A percentile compares a stretch with the other conserved stretches of the same genome.
Evolutionary conservation across 108 stramenopile genomes (phyloP).

Genomic region (Pseudonitzschia multistriata): DNA sequence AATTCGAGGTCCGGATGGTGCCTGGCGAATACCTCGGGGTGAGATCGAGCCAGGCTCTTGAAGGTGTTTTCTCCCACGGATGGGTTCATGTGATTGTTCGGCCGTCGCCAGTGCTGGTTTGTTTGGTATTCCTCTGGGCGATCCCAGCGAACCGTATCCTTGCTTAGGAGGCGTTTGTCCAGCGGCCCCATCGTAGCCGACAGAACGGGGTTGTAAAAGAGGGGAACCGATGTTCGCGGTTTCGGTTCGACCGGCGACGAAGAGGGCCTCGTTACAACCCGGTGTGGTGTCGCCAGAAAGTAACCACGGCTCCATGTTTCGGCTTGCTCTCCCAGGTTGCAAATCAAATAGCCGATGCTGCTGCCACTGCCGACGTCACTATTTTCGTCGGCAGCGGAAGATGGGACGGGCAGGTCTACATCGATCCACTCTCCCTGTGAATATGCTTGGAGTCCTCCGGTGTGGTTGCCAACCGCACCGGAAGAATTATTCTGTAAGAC

Average conservation of each 20-base stretch:
- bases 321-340: slow-evolving; percentile 72
- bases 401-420: slow-evolving; percentile 30
- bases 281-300: slow-evolving; percentile 69
- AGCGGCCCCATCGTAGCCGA: slow-evolving; percentile 53
- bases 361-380: not conserved
- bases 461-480: slow-evolving; percentile 30
- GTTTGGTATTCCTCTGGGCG: slow-evolving; percentile 24
- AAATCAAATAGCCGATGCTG: slow-evolving; percentile 33
- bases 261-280: slow-evolving; percentile 37
- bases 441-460: slow-evolving; percentile 45
- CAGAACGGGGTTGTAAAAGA: slow-evolving; percentile 69
- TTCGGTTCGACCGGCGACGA: slow-evolving; percentile 10
- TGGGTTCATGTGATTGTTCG: slow-evolving; percentile 40
- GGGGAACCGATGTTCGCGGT: slow-evolving; percentile 47
- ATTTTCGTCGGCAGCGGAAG: not conserved
- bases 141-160: slow-evolving; percentile 15
- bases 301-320: slow-evolving; percentile 54
- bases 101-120: slow-evolving; percentile 40
- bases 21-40: slow-evolving; percentile 47
- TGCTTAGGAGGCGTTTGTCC: slow-evolving; percentile 9
- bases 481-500: slow-evolving; percentile 46
- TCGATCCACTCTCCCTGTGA: slow-evolving; percentile 61
- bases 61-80: slow-evolving; percentile 71
- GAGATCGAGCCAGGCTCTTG: slow-evolving; percentile 70
- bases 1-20: slow-evolving; percentile 58